Base-by-base conservation (phyloP, 163 green algal genomes). In the Chlamydomonas reinhardtii region DNA sequence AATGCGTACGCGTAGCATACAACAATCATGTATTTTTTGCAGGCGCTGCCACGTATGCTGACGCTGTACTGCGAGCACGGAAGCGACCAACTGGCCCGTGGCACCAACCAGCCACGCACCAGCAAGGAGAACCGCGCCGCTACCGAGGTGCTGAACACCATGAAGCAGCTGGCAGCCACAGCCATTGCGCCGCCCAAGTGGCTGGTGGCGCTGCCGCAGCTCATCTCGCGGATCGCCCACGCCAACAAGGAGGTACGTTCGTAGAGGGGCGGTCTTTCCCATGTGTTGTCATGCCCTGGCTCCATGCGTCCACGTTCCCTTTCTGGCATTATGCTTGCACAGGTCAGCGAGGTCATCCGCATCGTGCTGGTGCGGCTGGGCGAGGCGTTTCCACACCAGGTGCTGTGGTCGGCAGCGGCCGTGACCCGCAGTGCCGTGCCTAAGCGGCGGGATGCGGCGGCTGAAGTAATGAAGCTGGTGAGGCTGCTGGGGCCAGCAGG, bases 1-100 rank as follows among this genome's bases (percentile, higher is more conserved):
- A 54, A 54, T 54, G n/a, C n/a, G n/a, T n/a, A n/a, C n/a, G n/a
- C n/a, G n/a, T n/a, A n/a, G n/a, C n/a, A n/a, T n/a, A n/a, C n/a
- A n/a, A n/a, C n/a, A n/a, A n/a, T n/a, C n/a, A n/a, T n/a, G n/a
- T n/a, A n/a, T n/a, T n/a, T n/a, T n/a, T 48, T 12, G 48, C 95
- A 98, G 84, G 89, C 92, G 31, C 91, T 99, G 82, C 97, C 97
- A 19, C 95, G 97, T 29, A 89, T 99, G 93, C 94, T 99, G 39
- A 99, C 97, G 0, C 88, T 99, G 9, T 99, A 95, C 94, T 98
- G 98, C 84, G 97, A 99, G 59, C 97, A 97, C 90, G 96, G 96
- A 73, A 88, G 29, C 74, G 85, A 92, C 76, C 76, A 84, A 64
- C 65, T 84, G 2, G 62, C 76, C 29, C 75, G 75, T 25, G 75